phyloP scores from a whole-genome alignment of 805 yeast genomes.

The Pichia paraexigua region DNA sequence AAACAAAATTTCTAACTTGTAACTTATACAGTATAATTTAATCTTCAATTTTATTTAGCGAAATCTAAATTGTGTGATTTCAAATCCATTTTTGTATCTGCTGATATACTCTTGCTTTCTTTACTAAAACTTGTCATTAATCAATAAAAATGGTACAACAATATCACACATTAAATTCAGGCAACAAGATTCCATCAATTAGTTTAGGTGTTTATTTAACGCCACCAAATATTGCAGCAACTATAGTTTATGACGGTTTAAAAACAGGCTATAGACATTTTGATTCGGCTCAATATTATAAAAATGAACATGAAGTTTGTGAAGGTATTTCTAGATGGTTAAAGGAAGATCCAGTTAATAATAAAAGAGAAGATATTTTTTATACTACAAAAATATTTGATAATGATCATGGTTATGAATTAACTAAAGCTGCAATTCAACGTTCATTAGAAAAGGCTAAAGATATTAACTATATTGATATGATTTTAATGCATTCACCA shows the following conservation, averaged over 20 bases:
- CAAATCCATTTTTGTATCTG: too few species aligned
- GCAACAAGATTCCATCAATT: slow-evolving; percentile 44
- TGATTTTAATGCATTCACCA: slow-evolving; percentile 48
- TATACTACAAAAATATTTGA: slow-evolving; percentile 32
- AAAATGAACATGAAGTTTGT: slow-evolving; percentile 54
- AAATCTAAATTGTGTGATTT: too few species aligned
- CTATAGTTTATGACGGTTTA: slow-evolving; percentile 49
- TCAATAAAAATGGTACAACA: background rate
- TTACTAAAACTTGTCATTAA: too few species aligned
- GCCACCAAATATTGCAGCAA: slow-evolving; percentile 31
- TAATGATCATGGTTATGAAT: slow-evolving; percentile 26
- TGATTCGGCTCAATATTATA: slow-evolving; percentile 62
- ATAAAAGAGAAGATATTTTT: slow-evolving; percentile 31
- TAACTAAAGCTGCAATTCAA: slow-evolving; percentile 35
- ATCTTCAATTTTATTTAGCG: too few species aligned
- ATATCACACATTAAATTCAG: slow-evolving; percentile 34
- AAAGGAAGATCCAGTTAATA: slow-evolving; percentile 14
- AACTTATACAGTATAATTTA: too few species aligned
- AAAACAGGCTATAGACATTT: slow-evolving; percentile 63
- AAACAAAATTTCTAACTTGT: too few species aligned
- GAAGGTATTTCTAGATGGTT: slow-evolving; percentile 44
- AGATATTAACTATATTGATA: slow-evolving; percentile 41
- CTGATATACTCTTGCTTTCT: too few species aligned
- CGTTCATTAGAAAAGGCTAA: slow-evolving; percentile 34
- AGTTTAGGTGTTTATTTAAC: slow-evolving; percentile 50